Percentiles rank a stretch among this genome's conserved stretches.
phyloP scores from a whole-genome alignment of 2,329 filamentous ascomycete species.

The Dothidotthia symphoricarpi region DNA sequence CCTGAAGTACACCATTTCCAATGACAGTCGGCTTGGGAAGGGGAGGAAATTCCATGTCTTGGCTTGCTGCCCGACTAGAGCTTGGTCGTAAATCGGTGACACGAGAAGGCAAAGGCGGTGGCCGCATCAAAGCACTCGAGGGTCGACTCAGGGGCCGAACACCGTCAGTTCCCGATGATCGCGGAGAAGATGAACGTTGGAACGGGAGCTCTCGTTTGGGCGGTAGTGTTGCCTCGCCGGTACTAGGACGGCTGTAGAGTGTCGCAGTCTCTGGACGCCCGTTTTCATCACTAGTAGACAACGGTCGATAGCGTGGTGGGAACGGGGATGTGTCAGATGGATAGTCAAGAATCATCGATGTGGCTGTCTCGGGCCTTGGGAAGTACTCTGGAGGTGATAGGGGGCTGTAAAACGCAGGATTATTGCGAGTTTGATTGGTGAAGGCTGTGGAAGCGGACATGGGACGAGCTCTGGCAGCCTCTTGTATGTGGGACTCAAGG shows the following conservation, averaged over 20 bases:
- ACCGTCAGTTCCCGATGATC: conserved; percentile 26
- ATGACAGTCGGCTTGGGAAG: conserved; percentile 38
- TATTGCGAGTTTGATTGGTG: not conserved
- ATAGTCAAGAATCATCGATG: conserved; percentile 11
- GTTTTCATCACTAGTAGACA: conserved; percentile 8
- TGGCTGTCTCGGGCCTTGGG: conserved; percentile 24
- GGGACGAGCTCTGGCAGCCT: conserved; percentile 14
- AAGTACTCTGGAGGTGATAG: conserved; percentile 30
- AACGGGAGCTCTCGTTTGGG: conserved; percentile 45
- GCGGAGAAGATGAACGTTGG: conserved; percentile 29
- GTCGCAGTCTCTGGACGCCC: conserved; percentile 20
- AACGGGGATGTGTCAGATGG: conserved; percentile 2
- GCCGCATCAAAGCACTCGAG: conserved; percentile 25
- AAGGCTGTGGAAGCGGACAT: conserved; percentile 15
- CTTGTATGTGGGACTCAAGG: conserved; percentile 10
- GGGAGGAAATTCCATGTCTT: conserved; percentile 34
- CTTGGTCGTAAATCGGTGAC: conserved; percentile 17
- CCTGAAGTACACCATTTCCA: conserved; percentile 5
- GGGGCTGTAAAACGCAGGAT: conserved; percentile 7
- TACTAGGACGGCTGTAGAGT: conserved; percentile 15
- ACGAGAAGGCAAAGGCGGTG: conserved; percentile 35
- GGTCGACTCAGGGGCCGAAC: conserved; percentile 23
- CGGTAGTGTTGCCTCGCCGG: conserved; percentile 27
- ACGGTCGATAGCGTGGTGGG: conserved; percentile 2
- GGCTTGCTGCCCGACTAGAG: conserved; percentile 15